Conservation (phyloP, 495 filamentous ascomycete genomes). For the Penicillium canescens region DNA sequence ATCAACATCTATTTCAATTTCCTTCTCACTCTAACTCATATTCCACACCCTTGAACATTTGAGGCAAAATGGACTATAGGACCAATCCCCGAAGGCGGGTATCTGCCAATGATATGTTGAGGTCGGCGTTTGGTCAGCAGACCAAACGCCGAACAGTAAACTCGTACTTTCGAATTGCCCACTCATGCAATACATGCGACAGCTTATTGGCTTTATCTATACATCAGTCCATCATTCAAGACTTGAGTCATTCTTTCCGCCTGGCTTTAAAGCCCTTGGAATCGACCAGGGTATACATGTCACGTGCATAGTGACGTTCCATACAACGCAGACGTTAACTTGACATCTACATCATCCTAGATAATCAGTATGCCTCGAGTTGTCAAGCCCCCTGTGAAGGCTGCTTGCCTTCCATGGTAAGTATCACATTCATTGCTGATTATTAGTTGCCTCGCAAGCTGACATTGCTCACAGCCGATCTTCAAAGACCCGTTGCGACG, state of each 20-base stretch:
- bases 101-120: not conserved
- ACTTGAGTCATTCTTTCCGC: too few relatives aligned
- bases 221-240: too few relatives aligned
- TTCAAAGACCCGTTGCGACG: conserved; percentile 53
- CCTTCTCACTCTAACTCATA: too few relatives aligned
- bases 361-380: conserved; percentile 8
- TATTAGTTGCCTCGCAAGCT: conserved; percentile 8
- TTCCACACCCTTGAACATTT: too few relatives aligned
- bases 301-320: conserved; percentile 1
- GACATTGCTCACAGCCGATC: conserved; percentile 38
- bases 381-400: conserved; percentile 46
- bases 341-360: not conserved
- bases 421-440: conserved; percentile 4
- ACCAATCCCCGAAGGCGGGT: not conserved
- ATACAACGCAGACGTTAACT: not conserved
- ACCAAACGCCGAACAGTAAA: conserved; percentile 11
- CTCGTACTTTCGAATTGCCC: not conserved
- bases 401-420: conserved; percentile 56
- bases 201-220: too few relatives aligned
- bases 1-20: too few relatives aligned
- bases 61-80: not conserved
- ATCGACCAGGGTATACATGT: not conserved
- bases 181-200: too few relatives aligned
- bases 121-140: conserved; percentile 6
- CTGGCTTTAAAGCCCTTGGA: too few relatives aligned